Conservation (phyloP, 2,329 filamentous ascomycete genomes). For the Hypoxylon sp. region DNA sequence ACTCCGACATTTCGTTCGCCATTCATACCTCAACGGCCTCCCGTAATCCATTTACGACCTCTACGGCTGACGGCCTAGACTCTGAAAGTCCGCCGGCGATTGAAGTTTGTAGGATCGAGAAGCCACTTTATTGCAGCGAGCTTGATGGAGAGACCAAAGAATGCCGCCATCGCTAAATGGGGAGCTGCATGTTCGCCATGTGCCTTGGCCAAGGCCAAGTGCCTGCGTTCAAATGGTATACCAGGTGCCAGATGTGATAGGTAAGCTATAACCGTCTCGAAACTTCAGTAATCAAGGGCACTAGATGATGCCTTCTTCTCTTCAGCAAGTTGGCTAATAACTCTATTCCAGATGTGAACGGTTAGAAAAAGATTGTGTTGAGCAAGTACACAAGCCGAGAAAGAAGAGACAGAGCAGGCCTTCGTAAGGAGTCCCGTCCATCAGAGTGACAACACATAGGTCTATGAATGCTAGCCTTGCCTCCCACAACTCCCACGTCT, state of each 20-base stretch:
- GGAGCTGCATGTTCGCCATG: conserved; percentile 63
- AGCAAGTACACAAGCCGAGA: conserved; percentile 62
- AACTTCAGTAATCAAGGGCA: not conserved
- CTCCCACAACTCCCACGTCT: not conserved
- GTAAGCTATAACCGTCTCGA: conserved; percentile 35
- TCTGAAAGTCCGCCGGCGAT: conserved; percentile 45
- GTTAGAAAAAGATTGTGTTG: conserved; percentile 61
- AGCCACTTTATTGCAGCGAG: not conserved
- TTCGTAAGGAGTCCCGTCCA: conserved; percentile 57
- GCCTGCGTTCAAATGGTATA: conserved; percentile 57
- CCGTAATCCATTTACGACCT: conserved; percentile 10
- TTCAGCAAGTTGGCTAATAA: conserved; percentile 25
- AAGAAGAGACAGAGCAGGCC: conserved; percentile 65
- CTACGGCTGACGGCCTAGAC: conserved; percentile 35
- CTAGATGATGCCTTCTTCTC: not conserved
- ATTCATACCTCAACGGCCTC: conserved; percentile 21
- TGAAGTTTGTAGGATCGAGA: conserved; percentile 20
- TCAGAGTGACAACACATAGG: not conserved
- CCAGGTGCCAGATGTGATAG: conserved; percentile 60
- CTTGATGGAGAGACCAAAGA: conserved; percentile 46
- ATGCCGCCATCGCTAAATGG: conserved; percentile 56
- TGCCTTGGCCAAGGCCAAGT: conserved; percentile 64
- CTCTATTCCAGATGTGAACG: conserved; percentile 58
- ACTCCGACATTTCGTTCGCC: conserved; percentile 26
- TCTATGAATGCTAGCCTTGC: not conserved